Base-by-base conservation (phyloP, 805 yeast species). In the Kodamaea jinghongensis region DNA sequence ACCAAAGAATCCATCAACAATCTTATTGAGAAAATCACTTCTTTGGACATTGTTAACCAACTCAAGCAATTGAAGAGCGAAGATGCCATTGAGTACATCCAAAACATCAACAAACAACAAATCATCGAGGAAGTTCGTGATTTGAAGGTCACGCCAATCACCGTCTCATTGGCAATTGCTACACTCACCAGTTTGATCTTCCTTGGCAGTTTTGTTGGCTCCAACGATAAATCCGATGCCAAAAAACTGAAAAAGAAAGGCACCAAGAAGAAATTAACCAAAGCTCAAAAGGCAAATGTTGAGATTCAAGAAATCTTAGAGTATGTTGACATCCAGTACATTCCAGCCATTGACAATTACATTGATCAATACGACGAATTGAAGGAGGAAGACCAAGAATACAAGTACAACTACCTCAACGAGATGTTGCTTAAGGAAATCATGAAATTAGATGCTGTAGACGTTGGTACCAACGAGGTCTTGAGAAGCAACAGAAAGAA, bases 361-460 rank as follows among this genome's bases (percentile, higher is more conserved):
- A 54, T 65, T 30, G 57, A 50, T 26, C 54, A 52, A 41, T 56
- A 56, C 47, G 47, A 52, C 34, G 37, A 39, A 2, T 58, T 61
- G 52, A 48, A 48, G 23, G 34, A 40, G 1, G 68, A 61, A 5
- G 67, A 69, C 33, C 55, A 60, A 26, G 58, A 60, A 42, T 82
- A 78, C 56, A 73, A 75, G 52, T 72, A 68, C 49, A 72, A 75
- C 38, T 84, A 70, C 55, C 79, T 69, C 56, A 83, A 80, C 50
- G 95, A 85, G 57, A 74, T 75, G 71, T 61, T 85, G 31, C 65
- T 85, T 56, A 83, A 83, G 54, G 70, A 81, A 46, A 59, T 84
- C 48, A 71, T 85, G 70, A 76, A 72, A 45, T 64, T 86, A 39
- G 95, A 86, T 51, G 80, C 76, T 2, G 67, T 86, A 26, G 84